A percentile compares a stretch with the other conserved stretches of the same genome.
phyloP scores from a whole-genome alignment of 768 basidiomycete genomes.

The Psilocybe cyanescens region DNA sequence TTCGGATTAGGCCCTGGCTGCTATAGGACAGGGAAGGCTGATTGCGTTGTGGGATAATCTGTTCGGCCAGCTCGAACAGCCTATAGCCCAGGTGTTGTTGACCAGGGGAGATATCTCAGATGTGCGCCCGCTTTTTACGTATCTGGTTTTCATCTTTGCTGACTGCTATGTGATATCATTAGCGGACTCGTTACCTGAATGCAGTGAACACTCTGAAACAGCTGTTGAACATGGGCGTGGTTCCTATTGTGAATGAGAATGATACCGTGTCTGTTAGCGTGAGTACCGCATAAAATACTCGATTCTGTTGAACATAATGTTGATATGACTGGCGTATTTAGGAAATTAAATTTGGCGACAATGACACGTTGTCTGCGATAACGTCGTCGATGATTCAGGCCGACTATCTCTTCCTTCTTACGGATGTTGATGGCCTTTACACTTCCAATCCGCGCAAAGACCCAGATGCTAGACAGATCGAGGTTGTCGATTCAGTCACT shows the following conservation, averaged over 20 bases:
- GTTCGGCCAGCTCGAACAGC: conserved; percentile 91
- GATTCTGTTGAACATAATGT: not conserved
- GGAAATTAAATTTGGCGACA: conserved; percentile 99
- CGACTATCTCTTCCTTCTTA: conserved; percentile 94
- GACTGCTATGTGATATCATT: conserved; percentile 30
- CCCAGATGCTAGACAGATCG: conserved; percentile 77
- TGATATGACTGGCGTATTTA: conserved; percentile 30
- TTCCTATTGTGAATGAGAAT: conserved; percentile 99
- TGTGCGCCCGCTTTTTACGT: conserved; percentile 47
- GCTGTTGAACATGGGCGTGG: conserved; percentile 89
- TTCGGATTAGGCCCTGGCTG: conserved; percentile 79
- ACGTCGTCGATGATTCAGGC: conserved; percentile 98
- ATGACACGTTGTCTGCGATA: conserved; percentile 97
- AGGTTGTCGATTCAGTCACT: conserved; percentile 82
- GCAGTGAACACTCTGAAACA: conserved; percentile 96
- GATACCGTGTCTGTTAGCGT: conserved; percentile 98
- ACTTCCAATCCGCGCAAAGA: conserved; percentile 95
- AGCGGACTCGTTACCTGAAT: conserved; percentile 93
- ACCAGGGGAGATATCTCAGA: conserved; percentile 98
- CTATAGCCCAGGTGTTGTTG: conserved; percentile 92
- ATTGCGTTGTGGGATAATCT: conserved; percentile 98
- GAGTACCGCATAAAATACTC: conserved; percentile 33
- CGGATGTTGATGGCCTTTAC: conserved; percentile 96
- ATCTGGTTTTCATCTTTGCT: not conserved
- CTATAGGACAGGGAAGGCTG: conserved; percentile 94